Conservation (phyloP, 345 rosid genomes). For the Eucalyptus polyanthemos region DNA sequence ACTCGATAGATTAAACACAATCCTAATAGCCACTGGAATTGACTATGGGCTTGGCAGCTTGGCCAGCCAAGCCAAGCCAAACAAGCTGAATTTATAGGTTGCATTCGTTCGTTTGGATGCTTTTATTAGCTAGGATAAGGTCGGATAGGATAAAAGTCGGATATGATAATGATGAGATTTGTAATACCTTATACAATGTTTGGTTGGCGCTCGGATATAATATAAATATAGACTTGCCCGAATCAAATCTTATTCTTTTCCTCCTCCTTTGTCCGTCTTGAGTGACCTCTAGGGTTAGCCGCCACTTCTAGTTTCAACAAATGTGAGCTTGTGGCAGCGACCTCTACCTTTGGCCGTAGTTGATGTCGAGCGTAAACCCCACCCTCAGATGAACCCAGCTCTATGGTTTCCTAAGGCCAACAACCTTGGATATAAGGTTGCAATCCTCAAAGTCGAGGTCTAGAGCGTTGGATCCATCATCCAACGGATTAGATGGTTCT, state of each 20-base stretch:
- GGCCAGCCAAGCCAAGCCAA: neutral
- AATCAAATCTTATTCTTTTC: neutral
- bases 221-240: neutral
- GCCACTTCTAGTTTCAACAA: neutral
- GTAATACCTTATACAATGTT: neutral
- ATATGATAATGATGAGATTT: neutral
- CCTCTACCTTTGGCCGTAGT: neutral
- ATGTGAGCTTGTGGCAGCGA: rapidly evolving
- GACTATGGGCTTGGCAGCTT: neutral
- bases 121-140: neutral
- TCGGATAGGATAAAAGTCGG: neutral
- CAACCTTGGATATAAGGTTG: neutral
- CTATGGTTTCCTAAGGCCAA: neutral
- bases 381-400: neutral
- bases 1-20: neutral
- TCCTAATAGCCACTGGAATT: neutral
- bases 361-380: neutral
- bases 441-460: neutral
- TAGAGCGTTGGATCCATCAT: neutral
- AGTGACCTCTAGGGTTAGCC: neutral
- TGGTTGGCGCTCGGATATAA: rapidly evolving
- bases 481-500: neutral
- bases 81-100: neutral
- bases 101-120: neutral
- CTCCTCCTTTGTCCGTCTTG: neutral